These are phyloP conservation scores for Colletotrichum caudatum DNA, from an alignment of 2,329 filamentous ascomycete genomes.

Conservation along the genomic window DNA sequence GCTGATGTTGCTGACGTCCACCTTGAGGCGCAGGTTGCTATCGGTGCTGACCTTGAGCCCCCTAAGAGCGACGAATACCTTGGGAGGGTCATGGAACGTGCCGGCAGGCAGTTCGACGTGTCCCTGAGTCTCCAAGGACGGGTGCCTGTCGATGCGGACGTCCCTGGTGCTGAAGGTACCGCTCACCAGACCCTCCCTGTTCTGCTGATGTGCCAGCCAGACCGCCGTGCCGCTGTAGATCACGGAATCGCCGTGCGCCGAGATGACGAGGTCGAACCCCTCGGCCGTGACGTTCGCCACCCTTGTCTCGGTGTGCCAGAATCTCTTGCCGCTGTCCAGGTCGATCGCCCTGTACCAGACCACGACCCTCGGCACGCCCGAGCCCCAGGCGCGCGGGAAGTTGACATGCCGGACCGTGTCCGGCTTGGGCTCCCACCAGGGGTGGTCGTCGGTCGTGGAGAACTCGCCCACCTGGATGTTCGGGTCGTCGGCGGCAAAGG, in stretches of 20 bases:
- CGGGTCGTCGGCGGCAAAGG: not conserved
- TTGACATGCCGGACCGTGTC: constrained; percentile 35
- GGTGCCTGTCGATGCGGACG: not conserved
- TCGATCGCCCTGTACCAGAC: not conserved
- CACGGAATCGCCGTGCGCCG: not conserved
- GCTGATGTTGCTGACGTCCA: constrained; percentile 14
- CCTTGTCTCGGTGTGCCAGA: not conserved
- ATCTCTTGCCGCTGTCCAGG: not conserved
- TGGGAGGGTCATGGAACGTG: not conserved
- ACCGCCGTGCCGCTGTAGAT: not conserved
- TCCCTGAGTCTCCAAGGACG: not conserved
- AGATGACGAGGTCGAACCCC: not conserved
- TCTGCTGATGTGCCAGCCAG: not conserved
- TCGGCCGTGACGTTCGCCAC: not conserved
- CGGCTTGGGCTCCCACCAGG: constrained; percentile 34
- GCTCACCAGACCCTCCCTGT: not conserved
- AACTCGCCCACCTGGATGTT: constrained; percentile 41
- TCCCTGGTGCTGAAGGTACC: not conserved
- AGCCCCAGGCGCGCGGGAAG: constrained; percentile 20
- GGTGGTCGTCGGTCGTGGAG: constrained; percentile 35
- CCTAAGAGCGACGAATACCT: constrained; percentile 4
- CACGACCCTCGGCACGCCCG: not conserved
- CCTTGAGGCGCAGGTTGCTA: constrained; percentile 16
- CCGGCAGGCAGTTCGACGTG: not conserved
- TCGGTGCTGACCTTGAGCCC: constrained; percentile 1